These are phyloP conservation scores for Lithospermum erythrorhizon DNA, from an alignment of 257 asterid genomes.

Conservation along the genomic window DNA sequence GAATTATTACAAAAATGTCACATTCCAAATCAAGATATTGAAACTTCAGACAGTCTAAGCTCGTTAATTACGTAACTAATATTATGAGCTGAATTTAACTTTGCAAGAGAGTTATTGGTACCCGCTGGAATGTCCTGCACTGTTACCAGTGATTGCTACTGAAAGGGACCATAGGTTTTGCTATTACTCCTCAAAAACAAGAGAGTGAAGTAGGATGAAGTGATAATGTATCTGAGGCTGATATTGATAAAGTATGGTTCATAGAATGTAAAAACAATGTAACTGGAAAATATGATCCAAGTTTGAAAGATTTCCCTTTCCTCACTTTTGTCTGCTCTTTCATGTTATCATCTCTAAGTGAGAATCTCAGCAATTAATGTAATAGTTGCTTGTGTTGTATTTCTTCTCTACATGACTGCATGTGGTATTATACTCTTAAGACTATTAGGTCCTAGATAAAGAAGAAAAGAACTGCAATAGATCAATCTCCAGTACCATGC, in stretches of 20 bases:
- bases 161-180: background rate
- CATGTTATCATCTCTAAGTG: background rate
- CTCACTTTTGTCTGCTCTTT: background rate
- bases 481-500: no score
- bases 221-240: background rate
- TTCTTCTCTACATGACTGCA: no score
- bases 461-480: no score
- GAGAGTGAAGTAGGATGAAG: background rate
- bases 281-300: background rate
- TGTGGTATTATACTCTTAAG: no score
- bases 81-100: background rate
- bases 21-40: background rate
- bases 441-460: no score
- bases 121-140: background rate
- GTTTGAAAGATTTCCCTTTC: background rate
- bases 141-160: no score
- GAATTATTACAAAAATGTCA: no score
- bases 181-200: background rate
- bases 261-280: background rate
- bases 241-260: background rate
- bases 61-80: no score
- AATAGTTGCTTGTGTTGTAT: background rate
- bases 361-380: no score
- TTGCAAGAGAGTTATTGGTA: background rate
- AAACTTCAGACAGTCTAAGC: background rate